phyloP scores from a whole-genome alignment of 257 asterid species.

The Fraxinus pennsylvanica region DNA sequence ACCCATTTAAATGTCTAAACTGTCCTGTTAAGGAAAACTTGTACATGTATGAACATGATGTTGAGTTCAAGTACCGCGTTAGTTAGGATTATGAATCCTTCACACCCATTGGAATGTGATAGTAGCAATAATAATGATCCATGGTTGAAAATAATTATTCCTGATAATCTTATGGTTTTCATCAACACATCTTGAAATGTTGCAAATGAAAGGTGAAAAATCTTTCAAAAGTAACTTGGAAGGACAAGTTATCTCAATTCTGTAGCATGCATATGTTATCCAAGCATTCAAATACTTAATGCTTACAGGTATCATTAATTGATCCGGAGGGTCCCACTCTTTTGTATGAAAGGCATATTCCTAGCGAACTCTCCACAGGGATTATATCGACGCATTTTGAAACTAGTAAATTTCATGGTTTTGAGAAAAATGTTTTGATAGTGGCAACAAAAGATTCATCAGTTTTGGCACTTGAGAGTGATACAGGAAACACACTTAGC shows the following conservation, averaged over 20 bases:
- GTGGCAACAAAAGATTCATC: conserved; percentile 89
- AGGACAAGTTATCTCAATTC: neutral
- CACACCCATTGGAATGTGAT: neutral
- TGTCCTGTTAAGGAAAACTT: neutral
- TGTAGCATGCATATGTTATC: neutral
- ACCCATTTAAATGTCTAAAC: too few relatives aligned
- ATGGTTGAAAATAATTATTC: neutral
- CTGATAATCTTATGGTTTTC: neutral
- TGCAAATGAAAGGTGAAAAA: neutral
- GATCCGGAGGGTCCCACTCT: conserved; percentile 62
- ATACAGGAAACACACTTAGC: conserved; percentile 70
- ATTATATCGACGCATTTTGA: conserved; percentile 71
- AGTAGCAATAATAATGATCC: neutral
- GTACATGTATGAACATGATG: neutral
- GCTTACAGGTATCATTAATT: conserved; percentile 61
- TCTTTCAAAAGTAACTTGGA: neutral
- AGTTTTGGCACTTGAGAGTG: conserved; percentile 66
- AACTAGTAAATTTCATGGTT: conserved; percentile 79
- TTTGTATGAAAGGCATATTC: conserved; percentile 68
- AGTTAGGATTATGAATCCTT: neutral
- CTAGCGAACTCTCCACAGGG: conserved; percentile 72
- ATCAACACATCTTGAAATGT: too few relatives aligned
- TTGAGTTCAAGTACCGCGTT: neutral
- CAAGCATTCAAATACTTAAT: conserved; percentile 5
- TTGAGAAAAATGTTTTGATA: conserved; percentile 71